Percentiles rank a stretch among this genome's conserved stretches.
Conservation (phyloP, 768 basidiomycete genomes). For the Dentipellis fragilis region DNA sequence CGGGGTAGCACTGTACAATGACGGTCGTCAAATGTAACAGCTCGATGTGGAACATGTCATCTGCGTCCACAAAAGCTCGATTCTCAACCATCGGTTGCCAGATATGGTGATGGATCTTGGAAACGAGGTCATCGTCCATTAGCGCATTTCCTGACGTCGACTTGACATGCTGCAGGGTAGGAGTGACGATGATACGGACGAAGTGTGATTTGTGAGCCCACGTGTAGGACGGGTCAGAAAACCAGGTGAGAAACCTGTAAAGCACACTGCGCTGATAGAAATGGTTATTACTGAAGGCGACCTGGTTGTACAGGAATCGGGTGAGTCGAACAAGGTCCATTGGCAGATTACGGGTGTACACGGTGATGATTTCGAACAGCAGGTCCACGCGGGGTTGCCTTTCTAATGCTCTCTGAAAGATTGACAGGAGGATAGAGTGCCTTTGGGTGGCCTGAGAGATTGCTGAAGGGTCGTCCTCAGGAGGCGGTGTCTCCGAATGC, state of each 20-base stretch:
- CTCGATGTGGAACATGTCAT: slow-evolving; percentile 87
- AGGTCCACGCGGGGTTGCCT: slow-evolving; percentile 75
- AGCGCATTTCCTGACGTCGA: slow-evolving; percentile 44
- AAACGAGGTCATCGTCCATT: slow-evolving; percentile 62
- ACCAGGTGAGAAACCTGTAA: slow-evolving; percentile 79
- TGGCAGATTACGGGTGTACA: slow-evolving; percentile 71
- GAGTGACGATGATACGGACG: slow-evolving; percentile 79
- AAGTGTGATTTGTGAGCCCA: slow-evolving; percentile 74
- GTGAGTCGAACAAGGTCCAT: slow-evolving; percentile 73
- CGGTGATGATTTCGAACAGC: slow-evolving; percentile 75
- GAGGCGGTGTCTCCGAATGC: slow-evolving; percentile 36
- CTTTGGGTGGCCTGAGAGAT: slow-evolving; percentile 46
- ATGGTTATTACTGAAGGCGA: slow-evolving; percentile 61
- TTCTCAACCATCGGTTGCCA: slow-evolving; percentile 72
- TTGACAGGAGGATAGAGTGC: slow-evolving; percentile 56
- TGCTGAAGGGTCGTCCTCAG: slow-evolving; percentile 25
- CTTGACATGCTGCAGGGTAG: slow-evolving; percentile 68
- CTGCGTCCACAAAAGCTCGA: slow-evolving; percentile 41
- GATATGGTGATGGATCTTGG: slow-evolving; percentile 58
- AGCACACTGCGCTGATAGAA: slow-evolving; percentile 76
- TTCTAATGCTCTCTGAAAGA: slow-evolving; percentile 68
- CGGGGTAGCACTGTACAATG: slow-evolving; percentile 75
- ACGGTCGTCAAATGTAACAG: slow-evolving; percentile 82
- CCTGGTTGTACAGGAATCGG: slow-evolving; percentile 80
- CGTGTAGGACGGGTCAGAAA: slow-evolving; percentile 49